Evolutionary conservation across 768 basidiomycete genomes (phyloP), one percentile per base, ranked within the genome.

Genomic region (Kondoa malvinella): DNA sequence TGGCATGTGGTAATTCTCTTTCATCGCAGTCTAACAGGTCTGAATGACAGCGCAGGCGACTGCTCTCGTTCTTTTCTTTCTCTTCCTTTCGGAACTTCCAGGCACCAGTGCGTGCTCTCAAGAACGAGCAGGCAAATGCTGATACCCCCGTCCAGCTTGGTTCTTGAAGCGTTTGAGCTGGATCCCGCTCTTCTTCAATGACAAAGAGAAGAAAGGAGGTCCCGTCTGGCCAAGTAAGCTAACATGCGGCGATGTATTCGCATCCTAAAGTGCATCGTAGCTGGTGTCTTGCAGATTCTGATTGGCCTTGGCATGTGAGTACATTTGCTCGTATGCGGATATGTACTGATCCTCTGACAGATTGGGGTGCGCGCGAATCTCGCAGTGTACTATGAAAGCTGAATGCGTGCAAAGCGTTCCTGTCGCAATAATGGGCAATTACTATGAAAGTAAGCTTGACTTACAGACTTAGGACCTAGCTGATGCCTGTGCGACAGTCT

Each of bases 271-370:
- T 63, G 61, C 29, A 32, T n/a, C n/a, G n/a, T 32, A 27, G 33
- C 61, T 27, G 61, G 61, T 21, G 8, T 27, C 32, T 63, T 63
- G 61, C 3, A 63, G 61, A 27, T 63, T 29, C 61, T 63, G 3
- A 3, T 63, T 34, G 61, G 61, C 61, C n/a, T 63, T 16, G 27
- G 3, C 30, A 63, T 63, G 29, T 63, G 21, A 32, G n/a, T 14
- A 4, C 30, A 12, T 8, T 26, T 29, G 12, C 58, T 60, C 27
- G 4, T 26, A 26, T 25, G n/a, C 58, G 4, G 27, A 25, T 4
- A 4, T 60, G 25, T 8, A 29, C n/a, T 60, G 58, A 60, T 25
- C 25, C 58, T 60, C 58, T 26, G 14, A 14, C 16, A 63, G 61
- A 32, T 34, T 63, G n/a, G 61, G 29, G 27, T 63, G 15, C 21